phyloP scores from a whole-genome alignment of 2,329 filamentous ascomycete genomes.

The Biscogniauxia marginata region DNA sequence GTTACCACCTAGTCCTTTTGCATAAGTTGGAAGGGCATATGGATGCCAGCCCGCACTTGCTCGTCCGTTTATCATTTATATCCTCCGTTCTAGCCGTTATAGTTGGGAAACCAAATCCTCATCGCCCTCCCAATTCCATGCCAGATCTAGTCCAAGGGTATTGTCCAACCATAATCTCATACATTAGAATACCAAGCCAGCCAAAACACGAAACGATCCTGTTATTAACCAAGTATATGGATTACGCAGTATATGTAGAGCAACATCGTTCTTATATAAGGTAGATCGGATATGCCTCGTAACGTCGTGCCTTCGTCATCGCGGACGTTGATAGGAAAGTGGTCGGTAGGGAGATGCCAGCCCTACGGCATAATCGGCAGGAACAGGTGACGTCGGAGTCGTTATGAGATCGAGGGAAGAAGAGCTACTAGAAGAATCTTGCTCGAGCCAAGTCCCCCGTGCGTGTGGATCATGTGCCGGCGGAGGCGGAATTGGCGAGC shows the following conservation, averaged over 20 bases:
- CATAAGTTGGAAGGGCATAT: not conserved
- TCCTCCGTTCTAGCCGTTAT: not conserved
- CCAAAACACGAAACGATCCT: not conserved
- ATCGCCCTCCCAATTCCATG: not conserved
- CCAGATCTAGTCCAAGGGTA: not conserved
- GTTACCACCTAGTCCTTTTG: not conserved
- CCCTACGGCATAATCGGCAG: not conserved
- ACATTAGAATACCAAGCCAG: not conserved
- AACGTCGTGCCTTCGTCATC: not conserved
- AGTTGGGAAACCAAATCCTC: not conserved
- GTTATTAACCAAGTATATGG: not conserved
- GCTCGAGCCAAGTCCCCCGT: slow-evolving; percentile 23
- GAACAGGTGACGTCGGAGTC: not conserved
- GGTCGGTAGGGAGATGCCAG: not conserved
- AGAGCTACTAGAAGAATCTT: slow-evolving; percentile 26
- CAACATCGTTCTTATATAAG: not conserved
- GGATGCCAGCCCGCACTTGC: not conserved
- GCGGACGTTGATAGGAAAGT: not conserved
- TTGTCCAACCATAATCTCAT: not conserved
- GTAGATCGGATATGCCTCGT: not conserved
- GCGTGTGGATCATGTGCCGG: slow-evolving; percentile 8
- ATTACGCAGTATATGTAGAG: not conserved
- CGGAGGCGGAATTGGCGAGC: slow-evolving; percentile 9
- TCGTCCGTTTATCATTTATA: not conserved
- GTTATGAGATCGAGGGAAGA: slow-evolving; percentile 6